Evolutionary conservation across 1,284 basidiomycete genomes (phyloP), one percentile per base, ranked within the genome.

Genomic region (Cutaneotrichosporon dermatis): DNA sequence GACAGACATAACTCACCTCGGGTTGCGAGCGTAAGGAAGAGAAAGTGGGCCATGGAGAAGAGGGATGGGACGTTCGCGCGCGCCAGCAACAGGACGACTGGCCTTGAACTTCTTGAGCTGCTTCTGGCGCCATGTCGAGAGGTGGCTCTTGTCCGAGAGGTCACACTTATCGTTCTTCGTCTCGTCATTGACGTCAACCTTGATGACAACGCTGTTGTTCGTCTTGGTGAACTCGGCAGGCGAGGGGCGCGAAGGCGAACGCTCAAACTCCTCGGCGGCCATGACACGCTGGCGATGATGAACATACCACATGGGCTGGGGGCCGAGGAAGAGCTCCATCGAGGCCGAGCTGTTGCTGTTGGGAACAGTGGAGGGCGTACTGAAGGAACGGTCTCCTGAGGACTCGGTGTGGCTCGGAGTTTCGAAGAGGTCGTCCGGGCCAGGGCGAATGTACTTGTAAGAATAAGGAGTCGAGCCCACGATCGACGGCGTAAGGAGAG

Each of bases 11-110:
- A 44, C 89, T 79, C 74, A 92, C 90, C 90, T 92, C 33, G 90
- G 90, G 69, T 90, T 92, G 15, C 90, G 84, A n/a, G 90, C 90
- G 76, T 92, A 92, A 11, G 90, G 90, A 54, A 92, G 79, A 12
- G 89, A 91, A 10, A 86, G 79, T 0, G 90, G 90, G 0, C 90
- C 90, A 71, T 92, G 89, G 44, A 92, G 81, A 6, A 90, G 88
- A 48, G 90, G 88, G 59, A 92, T 90, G 0, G 89, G 88, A 36
- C 65, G 64, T 40, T 65, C 57, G 2, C 61, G 61, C 8, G 63
- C 58, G 40, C 84, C 83, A 10, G 87, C 44, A 41, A 68, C 64
- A 7, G 69, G 57, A 37, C 61, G 67, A 6, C 66, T 54, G 1
- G 44, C 55, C 48, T 66, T 68, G 50, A 61, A 54, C 45, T 64